Conservation (phyloP, 257 asterid genomes). For the Solanum bulbocastanum region DNA sequence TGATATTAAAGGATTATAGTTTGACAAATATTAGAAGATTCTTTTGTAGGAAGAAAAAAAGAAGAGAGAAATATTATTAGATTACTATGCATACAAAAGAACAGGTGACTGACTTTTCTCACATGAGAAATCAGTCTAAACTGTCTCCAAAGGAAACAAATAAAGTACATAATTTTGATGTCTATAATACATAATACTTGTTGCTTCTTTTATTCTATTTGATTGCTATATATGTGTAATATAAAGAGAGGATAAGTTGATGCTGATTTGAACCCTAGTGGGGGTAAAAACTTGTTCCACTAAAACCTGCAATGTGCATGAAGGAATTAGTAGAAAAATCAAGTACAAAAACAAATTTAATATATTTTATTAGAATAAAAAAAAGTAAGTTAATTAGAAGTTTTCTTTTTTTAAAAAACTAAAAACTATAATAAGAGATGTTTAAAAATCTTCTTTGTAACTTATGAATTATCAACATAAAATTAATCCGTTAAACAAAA, state of each 20-base stretch:
- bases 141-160: background rate
- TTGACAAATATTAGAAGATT: no score
- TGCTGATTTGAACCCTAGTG: constrained; percentile 1
- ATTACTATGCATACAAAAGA: background rate
- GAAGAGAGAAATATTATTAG: background rate
- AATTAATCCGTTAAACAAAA: background rate
- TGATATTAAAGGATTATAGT: no score
- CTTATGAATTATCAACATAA: no score
- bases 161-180: background rate
- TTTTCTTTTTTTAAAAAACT: no score
- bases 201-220: background rate
- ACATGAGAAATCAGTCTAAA: background rate
- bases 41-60: background rate
- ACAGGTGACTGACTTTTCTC: background rate
- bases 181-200: background rate
- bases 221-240: background rate
- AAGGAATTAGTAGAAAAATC: background rate
- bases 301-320: constrained; percentile 24
- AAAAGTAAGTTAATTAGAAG: accelerated
- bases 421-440: no score
- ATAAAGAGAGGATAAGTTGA: background rate
- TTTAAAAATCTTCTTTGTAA: no score
- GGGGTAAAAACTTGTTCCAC: constrained; percentile 19
- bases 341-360: background rate
- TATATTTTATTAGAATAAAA: background rate